Evolutionary conservation across 2,329 filamentous ascomycete species (phyloP), one percentile per base, ranked within the genome.

Genomic region (Sclerotinia nivalis): DNA sequence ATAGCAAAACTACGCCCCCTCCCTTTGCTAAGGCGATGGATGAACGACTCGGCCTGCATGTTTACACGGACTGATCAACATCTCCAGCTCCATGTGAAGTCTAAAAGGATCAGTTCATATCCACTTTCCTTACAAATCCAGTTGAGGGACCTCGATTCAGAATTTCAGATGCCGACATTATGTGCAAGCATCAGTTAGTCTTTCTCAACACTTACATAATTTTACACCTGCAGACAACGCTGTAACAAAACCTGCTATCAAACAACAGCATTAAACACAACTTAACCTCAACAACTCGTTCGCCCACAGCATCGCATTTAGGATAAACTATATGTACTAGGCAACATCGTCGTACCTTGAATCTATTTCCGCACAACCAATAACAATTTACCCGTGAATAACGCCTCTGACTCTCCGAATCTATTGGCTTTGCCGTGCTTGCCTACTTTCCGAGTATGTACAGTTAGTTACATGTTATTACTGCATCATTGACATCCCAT

Each of bases 361-460:
- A 52, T 61, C 66, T n/a, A 43, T 52, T 54, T 34, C 37, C n/a
- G 6, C 45, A 8, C 49, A 34, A 52, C 66, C 66, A 64, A 54
- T 55, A 18, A 52, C 45, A n/a, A 34, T 31, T 62, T 9, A 54
- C 10, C 31, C 54, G 20, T 68, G 22, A 31, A 28, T 22, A 13
- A 59, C 65, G 40, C 54, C 54, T 59, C 37, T 28, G 9, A 28
- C 8, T 22, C 52, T 66, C 3, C 28, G 18, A 45, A 60, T 60
- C 22, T 43, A 9, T 43, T 40, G 40, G 34, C 13, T 28, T 60
- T 45, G 18, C 22, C 40, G 13, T 64, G 25, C 60, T n/a, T 49
- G 45, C 60, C 34, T 43, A 62, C 22, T 20, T 34, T 4, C n/a
- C 62, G 5, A 54, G 47, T 60, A 31, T 25, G 40, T 31, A 20